Base-by-base conservation (phyloP, 257 asterid species). In the Eucommia ulmoides region DNA sequence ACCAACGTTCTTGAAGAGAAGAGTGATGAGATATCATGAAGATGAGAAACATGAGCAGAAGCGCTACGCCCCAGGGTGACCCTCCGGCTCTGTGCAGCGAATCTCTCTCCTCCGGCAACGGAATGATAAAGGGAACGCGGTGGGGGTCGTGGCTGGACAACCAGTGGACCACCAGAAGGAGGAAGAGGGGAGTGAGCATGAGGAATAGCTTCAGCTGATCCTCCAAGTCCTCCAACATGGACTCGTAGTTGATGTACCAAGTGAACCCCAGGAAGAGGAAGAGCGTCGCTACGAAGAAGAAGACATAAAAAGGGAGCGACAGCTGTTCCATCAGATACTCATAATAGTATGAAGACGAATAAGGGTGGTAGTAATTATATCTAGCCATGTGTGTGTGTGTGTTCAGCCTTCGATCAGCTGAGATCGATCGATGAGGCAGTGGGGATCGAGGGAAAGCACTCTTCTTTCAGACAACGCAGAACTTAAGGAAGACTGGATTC, bases 191-290 rank as follows among this genome's bases (percentile, higher is more conserved):
- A 42, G 73, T 58, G 19, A 83, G 69, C 82, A 86, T 76, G 60
- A 87, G 68, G 29, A 68, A 48, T 1, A 87, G 54, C 89, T 70
- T 80, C 42, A 76, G 48, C 41, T 80, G 76, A 24, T 76, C 66
- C 58, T 76, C 53, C 22, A 72, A 50, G 65, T 80, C 83, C 15
- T 66, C 54, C 23, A 72, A 72, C 51, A 66, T 52, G 60, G 71
- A 62, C 45, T 80, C 89, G 52, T 87, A 87, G 76, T 76, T 73
- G 50, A 83, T 66, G 86, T 74, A 86, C 94, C 96, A 83, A 17
- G 80, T 78, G 76, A 86, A 70, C 17, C 59, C 22, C 64, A 86
- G 45, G 76, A 83, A 75, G 49, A 80, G 25, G 66, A 80, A 73
- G 46, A 80, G 52, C 23, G 71, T 50, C 15, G 66, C 58, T 3